These are phyloP conservation scores for Chloris gayana DNA, from an alignment of 176 grass and related monocot genomes.

Conservation along the genomic window DNA sequence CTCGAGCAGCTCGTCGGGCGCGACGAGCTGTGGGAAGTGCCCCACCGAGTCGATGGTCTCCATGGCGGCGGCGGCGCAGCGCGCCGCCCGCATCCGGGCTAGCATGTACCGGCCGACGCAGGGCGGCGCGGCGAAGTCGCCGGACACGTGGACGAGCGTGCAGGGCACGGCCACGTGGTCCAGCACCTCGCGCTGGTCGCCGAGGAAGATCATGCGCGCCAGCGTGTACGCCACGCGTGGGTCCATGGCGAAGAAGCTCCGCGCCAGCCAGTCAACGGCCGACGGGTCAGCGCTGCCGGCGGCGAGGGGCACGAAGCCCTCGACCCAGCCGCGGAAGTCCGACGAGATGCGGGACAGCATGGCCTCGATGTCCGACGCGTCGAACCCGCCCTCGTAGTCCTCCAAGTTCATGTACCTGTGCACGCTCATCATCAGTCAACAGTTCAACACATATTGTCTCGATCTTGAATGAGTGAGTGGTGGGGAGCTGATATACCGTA, in stretches of 20 bases:
- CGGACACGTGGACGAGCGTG: slow-evolving; percentile 57
- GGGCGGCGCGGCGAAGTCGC: slow-evolving; percentile 60
- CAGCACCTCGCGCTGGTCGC: slow-evolving; percentile 56
- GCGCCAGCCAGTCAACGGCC: slow-evolving; percentile 25
- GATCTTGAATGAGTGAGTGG: no score
- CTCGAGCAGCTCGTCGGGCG: slow-evolving; percentile 45
- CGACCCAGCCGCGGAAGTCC: slow-evolving; percentile 61
- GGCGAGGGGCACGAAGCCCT: slow-evolving; percentile 46
- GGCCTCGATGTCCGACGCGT: slow-evolving; percentile 41
- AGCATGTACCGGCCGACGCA: slow-evolving; percentile 62
- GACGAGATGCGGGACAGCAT: slow-evolving; percentile 54
- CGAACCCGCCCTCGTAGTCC: slow-evolving; percentile 80
- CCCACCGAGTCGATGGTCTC: slow-evolving; percentile 60
- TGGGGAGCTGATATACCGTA: no score
- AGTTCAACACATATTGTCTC: no score
- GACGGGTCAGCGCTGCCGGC: slow-evolving; percentile 24
- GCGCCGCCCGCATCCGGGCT: slow-evolving; percentile 39
- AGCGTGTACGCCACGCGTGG: slow-evolving; percentile 55
- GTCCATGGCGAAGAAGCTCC: slow-evolving; percentile 70
- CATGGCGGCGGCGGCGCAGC: not conserved
- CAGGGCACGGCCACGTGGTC: slow-evolving; percentile 49
- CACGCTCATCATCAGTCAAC: not conserved
- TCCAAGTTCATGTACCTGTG: slow-evolving; percentile 74
- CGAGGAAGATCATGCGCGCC: slow-evolving; percentile 66
- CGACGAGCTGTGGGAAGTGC: slow-evolving; percentile 74